Evolutionary conservation across 2,329 filamentous ascomycete species (phyloP), one percentile per base, ranked within the genome.

Genomic region (Harringtonia aguacate): DNA sequence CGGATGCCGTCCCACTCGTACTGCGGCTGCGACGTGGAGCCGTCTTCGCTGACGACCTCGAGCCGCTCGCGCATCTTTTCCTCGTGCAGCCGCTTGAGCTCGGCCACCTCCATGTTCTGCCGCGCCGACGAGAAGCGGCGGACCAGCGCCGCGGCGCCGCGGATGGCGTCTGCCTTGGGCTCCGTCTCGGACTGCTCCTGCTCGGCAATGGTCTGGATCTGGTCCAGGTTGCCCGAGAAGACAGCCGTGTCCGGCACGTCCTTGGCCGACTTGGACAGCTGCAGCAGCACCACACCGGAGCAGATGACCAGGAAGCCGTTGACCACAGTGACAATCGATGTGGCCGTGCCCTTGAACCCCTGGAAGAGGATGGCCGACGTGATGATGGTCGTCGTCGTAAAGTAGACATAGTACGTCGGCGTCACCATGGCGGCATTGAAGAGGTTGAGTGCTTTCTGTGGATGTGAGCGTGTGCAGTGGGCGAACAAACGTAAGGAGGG

Each of bases 321-420:
- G 45, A 97, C 83, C 27, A 97, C 85, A 0, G 88, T 95, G 37
- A 86, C 72, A 46, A 98, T 97, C 22, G 84, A 77, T 7, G 78
- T 73, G 0, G 77, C 72, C 0, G 86, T 86, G 30, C 90, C 92
- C 58, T 94, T 90, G 73, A 98, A 95, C 8, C 92, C 92, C 50
- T 80, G 82, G 64, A 97, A 97, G 3, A 98, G 70, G 38, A 98
- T 81, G 4, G 89, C 85, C 0, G 90, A 95, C 7, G 89, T 94
- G 53, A 97, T 77, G 52, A 98, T 95, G 18, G 92, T 97, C 6
- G 88, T 84, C 54, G 83, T 94, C 33, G 92, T 98, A 61, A 98
- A 98, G 68, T 94, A 90, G 52, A 98, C 92, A 61, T 98, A 98
- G 66, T 98, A 98, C 3, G 92, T 98, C 1, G 92, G 92, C 0